Evolutionary conservation across 2,329 filamentous ascomycete species (phyloP).

Genomic region (Aurifilum marmelostoma): DNA sequence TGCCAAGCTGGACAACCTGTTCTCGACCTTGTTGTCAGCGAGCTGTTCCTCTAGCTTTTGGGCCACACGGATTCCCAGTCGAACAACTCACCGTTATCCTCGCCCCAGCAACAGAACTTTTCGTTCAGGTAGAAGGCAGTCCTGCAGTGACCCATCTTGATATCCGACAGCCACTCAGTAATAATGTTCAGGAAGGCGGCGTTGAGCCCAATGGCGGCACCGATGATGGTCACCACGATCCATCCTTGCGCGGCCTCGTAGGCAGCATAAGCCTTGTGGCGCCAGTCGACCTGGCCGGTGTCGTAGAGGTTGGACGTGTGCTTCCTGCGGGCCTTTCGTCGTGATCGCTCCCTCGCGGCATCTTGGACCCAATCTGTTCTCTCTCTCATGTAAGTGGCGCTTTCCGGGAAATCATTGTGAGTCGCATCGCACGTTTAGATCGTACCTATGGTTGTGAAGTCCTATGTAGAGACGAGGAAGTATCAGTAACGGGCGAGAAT

Average conservation of each 20-base stretch:
- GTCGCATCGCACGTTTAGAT: slow-evolving; percentile 29
- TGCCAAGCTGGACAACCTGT: slow-evolving; percentile 88
- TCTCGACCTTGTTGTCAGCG: slow-evolving; percentile 11
- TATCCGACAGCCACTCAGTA: slow-evolving; percentile 94
- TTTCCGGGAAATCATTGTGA: slow-evolving; percentile 6
- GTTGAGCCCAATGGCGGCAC: slow-evolving; percentile 89
- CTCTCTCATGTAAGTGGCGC: slow-evolving; percentile 39
- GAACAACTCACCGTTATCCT: slow-evolving; percentile 74
- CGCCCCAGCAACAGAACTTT: slow-evolving; percentile 97
- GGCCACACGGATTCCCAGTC: background rate
- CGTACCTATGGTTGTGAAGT: slow-evolving; percentile 91
- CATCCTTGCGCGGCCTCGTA: slow-evolving; percentile 97
- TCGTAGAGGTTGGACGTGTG: slow-evolving; percentile 74
- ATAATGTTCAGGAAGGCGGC: slow-evolving; percentile 92
- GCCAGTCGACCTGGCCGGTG: slow-evolving; percentile 72
- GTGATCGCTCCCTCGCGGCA: slow-evolving; percentile 84
- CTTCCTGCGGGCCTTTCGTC: slow-evolving; percentile 75
- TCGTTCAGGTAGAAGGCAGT: slow-evolving; percentile 98
- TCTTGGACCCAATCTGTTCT: slow-evolving; percentile 95
- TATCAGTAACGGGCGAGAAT: slow-evolving; percentile 14
- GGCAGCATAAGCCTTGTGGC: slow-evolving; percentile 77
- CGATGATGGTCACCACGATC: slow-evolving; percentile 95
- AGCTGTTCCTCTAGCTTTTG: background rate
- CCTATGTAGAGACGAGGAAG: slow-evolving; percentile 47
- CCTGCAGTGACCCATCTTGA: slow-evolving; percentile 94